Evolutionary conservation across 352 stramenopile genomes (phyloP).

Genomic region (Phytophthora parvispora): DNA sequence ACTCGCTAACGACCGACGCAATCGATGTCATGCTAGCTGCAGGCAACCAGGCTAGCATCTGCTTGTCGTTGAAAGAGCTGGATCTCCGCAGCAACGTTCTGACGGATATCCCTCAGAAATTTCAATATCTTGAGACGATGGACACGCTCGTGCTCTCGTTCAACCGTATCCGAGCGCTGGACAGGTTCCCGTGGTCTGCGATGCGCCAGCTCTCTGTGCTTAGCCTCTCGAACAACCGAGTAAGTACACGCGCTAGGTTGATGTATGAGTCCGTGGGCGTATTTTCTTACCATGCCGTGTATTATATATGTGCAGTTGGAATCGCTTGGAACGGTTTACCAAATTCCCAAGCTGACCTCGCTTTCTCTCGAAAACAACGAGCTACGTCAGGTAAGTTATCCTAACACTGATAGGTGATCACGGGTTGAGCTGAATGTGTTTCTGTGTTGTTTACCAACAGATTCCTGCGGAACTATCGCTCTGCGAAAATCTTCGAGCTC

Average conservation of each 20-base stretch:
- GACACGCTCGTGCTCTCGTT: conserved; percentile 80
- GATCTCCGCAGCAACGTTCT: conserved; percentile 81
- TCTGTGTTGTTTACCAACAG: conserved; percentile 33
- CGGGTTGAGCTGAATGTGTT: background rate
- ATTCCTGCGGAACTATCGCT: conserved; percentile 75
- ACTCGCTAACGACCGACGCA: conserved; percentile 64
- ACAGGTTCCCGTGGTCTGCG: conserved; percentile 64
- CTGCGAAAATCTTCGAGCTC: conserved; percentile 61
- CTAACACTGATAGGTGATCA: background rate
- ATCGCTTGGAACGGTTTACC: conserved; percentile 69
- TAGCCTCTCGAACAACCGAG: conserved; percentile 76
- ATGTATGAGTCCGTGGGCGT: background rate
- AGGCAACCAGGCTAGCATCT: conserved; percentile 36
- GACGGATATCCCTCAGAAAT: conserved; percentile 49
- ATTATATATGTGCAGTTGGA: conserved; percentile 49
- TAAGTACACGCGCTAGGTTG: conserved; percentile 30
- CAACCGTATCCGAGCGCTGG: conserved; percentile 66
- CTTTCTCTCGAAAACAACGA: conserved; percentile 90
- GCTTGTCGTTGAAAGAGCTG: conserved; percentile 68
- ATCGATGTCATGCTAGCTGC: conserved; percentile 54
- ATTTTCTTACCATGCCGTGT: background rate
- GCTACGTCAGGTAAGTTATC: conserved; percentile 58
- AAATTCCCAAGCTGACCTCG: conserved; percentile 67
- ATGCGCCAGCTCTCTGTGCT: conserved; percentile 76
- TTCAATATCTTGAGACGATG: conserved; percentile 56